Conservation (phyloP, 768 basidiomycete genomes). For the Cystobasidium onofrii region DNA sequence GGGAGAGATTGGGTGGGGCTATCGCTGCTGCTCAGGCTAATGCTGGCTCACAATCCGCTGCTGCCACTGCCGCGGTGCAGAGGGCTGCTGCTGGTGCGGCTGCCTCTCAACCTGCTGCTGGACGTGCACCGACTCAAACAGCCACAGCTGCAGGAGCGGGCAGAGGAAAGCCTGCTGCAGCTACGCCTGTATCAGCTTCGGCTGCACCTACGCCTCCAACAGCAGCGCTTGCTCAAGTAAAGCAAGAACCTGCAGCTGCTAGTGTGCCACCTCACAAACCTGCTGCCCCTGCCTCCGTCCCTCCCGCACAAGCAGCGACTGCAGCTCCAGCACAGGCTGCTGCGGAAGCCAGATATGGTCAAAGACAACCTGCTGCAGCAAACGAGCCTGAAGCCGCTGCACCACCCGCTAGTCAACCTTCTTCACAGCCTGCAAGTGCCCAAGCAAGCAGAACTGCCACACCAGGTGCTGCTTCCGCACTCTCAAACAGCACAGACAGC, state of each 20-base stretch:
- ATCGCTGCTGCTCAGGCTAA: background rate
- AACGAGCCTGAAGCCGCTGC: background rate
- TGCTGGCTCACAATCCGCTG: background rate
- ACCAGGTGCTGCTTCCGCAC: conserved; percentile 4
- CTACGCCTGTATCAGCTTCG: no score
- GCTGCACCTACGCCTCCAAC: background rate
- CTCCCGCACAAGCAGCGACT: background rate
- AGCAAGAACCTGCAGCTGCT: conserved; percentile 5
- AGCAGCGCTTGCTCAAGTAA: conserved; percentile 26
- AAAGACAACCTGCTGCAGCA: background rate
- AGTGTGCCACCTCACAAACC: background rate
- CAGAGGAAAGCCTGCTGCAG: background rate
- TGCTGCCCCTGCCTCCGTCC: background rate
- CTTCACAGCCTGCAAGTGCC: background rate
- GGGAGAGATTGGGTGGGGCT: background rate
- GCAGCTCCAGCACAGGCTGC: background rate
- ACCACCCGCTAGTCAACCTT: background rate
- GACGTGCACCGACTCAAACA: background rate
- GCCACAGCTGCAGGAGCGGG: background rate
- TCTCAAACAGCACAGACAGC: background rate
- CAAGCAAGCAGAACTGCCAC: conserved; percentile 1
- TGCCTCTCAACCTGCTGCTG: no score
- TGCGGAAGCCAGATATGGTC: background rate
- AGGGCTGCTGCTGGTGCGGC: background rate
- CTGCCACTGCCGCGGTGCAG: background rate